These are phyloP conservation scores for Barnettozyma botsteinii DNA, from an alignment of 805 yeast species.

Conservation along the genomic window DNA sequence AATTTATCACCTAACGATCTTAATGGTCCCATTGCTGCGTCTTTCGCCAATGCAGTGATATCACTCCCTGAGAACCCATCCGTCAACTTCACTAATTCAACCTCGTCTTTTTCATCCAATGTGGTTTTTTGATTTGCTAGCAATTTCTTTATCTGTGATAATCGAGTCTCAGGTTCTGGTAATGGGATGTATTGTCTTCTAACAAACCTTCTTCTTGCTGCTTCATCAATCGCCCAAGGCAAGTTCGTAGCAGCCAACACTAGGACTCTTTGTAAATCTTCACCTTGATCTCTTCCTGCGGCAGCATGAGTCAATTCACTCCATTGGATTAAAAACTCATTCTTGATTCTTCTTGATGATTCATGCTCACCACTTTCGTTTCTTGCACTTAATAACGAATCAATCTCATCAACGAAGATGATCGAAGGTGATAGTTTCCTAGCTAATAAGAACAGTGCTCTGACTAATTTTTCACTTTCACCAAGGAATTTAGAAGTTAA, in stretches of 20 bases:
- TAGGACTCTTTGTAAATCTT: slow-evolving; percentile 51
- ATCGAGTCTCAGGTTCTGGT: slow-evolving; percentile 81
- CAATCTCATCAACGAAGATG: slow-evolving; percentile 94
- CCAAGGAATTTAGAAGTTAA: slow-evolving; percentile 76
- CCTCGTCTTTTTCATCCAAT: slow-evolving; percentile 57
- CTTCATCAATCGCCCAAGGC: slow-evolving; percentile 97
- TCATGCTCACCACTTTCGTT: slow-evolving; percentile 78
- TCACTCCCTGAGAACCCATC: slow-evolving; percentile 93
- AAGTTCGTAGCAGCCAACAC: slow-evolving; percentile 92
- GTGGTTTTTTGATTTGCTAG: slow-evolving; percentile 64
- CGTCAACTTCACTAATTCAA: slow-evolving; percentile 56
- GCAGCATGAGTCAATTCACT: slow-evolving; percentile 87
- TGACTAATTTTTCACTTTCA: slow-evolving; percentile 87
- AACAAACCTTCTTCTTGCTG: slow-evolving; percentile 90
- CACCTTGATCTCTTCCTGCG: slow-evolving; percentile 43
- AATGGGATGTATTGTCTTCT: slow-evolving; percentile 89
- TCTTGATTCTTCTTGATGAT: slow-evolving; percentile 84
- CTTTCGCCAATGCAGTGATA: slow-evolving; percentile 91
- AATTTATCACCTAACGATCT: slow-evolving; percentile 85
- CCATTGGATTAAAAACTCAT: slow-evolving; percentile 95
- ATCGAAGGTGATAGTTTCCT: slow-evolving; percentile 86
- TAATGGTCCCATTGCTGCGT: slow-evolving; percentile 97
- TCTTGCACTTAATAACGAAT: slow-evolving; percentile 78
- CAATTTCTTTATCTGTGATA: slow-evolving; percentile 64
- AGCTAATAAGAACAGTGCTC: slow-evolving; percentile 83